Conservation (phyloP, 805 yeast genomes). For the Peterozyma toletana region DNA sequence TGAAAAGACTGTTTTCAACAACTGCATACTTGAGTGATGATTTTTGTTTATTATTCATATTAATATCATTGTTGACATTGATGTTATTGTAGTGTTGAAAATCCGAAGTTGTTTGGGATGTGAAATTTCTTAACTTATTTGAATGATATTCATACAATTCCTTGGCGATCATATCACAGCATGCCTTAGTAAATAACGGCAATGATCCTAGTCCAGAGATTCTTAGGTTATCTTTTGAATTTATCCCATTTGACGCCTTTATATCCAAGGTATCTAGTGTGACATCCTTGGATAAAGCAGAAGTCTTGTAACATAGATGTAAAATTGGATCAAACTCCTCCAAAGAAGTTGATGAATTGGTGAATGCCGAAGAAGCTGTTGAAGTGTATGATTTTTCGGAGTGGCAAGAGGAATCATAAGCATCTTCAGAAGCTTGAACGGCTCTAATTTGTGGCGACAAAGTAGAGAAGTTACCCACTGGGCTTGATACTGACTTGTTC, state of each 20-base stretch:
- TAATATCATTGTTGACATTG: constrained; percentile 19
- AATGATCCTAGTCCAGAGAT: constrained; percentile 16
- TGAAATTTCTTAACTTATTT: no score
- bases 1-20: constrained; percentile 6
- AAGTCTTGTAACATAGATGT: constrained; percentile 14
- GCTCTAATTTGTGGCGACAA: no score
- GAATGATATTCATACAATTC: constrained; percentile 25
- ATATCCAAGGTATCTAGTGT: constrained; percentile 9
- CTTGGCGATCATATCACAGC: constrained; percentile 31
- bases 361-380: background rate
- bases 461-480: background rate
- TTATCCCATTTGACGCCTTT: constrained; percentile 12
- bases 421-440: background rate
- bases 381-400: background rate
- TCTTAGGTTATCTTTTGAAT: constrained; percentile 15
- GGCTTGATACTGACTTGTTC: background rate
- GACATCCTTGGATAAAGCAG: constrained; percentile 11
- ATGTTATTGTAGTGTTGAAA: constrained; percentile 20
- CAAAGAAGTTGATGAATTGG: constrained; percentile 5
- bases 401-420: background rate
- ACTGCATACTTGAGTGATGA: background rate
- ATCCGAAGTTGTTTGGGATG: constrained; percentile 17
- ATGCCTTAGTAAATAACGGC: constrained; percentile 37
- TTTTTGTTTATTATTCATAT: constrained; percentile 17
- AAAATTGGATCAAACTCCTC: constrained; percentile 14